Percentiles rank a stretch among this genome's conserved stretches.
Conservation (phyloP, 129 eudicot species). For the Chrysanthemum seticuspe region DNA sequence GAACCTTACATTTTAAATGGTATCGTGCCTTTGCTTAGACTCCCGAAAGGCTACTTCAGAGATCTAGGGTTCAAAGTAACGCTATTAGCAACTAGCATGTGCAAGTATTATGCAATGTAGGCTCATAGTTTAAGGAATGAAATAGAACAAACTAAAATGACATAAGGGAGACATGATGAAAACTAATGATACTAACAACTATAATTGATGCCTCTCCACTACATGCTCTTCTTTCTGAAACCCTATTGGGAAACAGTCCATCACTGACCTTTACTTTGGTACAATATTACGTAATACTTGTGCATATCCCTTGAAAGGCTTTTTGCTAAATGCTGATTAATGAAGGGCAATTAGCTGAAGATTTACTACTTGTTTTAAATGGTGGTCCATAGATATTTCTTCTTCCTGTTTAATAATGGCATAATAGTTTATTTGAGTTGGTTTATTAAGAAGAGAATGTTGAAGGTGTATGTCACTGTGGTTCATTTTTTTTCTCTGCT, state of each 20-base stretch:
- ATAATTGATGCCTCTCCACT: not conserved
- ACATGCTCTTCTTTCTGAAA: not conserved
- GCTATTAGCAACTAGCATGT: not conserved
- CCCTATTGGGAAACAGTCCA: not conserved
- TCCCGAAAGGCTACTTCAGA: not conserved
- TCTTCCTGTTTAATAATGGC: not conserved
- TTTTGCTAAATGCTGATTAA: not conserved
- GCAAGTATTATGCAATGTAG: no score
- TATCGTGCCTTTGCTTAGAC: not conserved
- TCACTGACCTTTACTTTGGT: not conserved
- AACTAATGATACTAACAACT: not conserved
- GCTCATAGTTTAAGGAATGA: no score
- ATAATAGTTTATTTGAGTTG: slow-evolving; percentile 2
- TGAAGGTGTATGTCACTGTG: slow-evolving; percentile 10
- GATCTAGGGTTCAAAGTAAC: not conserved
- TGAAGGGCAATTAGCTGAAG: not conserved
- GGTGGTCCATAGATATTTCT: not conserved
- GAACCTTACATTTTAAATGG: no score
- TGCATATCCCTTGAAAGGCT: no score
- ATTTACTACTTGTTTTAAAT: not conserved
- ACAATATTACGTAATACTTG: no score
- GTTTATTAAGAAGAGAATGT: not conserved
- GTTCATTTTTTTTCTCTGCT: slow-evolving; percentile 4
- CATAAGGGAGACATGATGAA: not conserved
- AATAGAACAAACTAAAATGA: not conserved